Evolutionary conservation across 129 eudicot species (phyloP).

Genomic region (Chrysanthemum lavandulifolium): DNA sequence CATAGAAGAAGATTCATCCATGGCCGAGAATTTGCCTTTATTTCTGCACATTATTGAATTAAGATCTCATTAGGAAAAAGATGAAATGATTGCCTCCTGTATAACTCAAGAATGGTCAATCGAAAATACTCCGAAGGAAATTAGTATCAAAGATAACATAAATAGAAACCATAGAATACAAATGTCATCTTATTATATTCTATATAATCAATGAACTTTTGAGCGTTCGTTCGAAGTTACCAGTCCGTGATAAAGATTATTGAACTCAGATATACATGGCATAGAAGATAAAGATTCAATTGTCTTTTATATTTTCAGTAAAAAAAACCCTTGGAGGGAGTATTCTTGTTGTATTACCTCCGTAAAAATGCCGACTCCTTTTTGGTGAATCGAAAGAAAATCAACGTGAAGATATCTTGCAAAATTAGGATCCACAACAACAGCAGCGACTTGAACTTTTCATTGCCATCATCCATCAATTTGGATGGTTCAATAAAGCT

Average conservation of each 20-base stretch:
- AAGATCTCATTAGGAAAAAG: constrained; percentile 12
- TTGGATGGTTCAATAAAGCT: constrained; percentile 63
- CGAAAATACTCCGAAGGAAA: neutral
- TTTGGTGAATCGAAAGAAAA: constrained; percentile 58
- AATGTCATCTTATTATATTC: neutral
- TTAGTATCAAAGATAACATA: constrained; percentile 2
- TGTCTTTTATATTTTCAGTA: neutral
- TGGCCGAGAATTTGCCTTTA: constrained; percentile 41
- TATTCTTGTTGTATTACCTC: constrained; percentile 48
- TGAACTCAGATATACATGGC: neutral
- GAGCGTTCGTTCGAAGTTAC: constrained; percentile 9
- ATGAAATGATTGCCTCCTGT: constrained; percentile 3
- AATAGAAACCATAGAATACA: neutral
- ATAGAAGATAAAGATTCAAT: neutral
- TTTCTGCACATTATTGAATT: constrained; percentile 49
- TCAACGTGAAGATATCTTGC: constrained; percentile 72
- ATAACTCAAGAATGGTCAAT: constrained; percentile 1
- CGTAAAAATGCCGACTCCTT: constrained; percentile 69
- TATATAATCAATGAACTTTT: neutral
- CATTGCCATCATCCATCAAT: constrained; percentile 88
- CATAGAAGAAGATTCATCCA: constrained; percentile 61
- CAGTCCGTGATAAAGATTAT: neutral
- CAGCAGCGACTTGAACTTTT: constrained; percentile 81
- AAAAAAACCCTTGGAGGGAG: no score
- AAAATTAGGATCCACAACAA: constrained; percentile 86